phyloP scores from a whole-genome alignment of 1,139 yeast genomes.

The Yamadazyma sp. region DNA sequence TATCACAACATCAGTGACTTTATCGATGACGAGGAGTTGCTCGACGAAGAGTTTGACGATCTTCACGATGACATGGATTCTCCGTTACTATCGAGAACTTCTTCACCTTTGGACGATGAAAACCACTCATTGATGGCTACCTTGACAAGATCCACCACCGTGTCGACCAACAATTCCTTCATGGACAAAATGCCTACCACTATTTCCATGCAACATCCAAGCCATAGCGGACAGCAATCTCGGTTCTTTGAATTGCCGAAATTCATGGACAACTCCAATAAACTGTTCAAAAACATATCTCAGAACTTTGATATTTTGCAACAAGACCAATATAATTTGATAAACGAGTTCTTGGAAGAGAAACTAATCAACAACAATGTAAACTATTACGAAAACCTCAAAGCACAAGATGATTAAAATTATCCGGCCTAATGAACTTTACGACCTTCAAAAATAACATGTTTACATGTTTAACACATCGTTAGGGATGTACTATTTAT shows the following conservation, averaged over 20 bases:
- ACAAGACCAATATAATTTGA: slow-evolving; percentile 42
- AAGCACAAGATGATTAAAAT: slow-evolving; percentile 8
- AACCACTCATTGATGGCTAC: slow-evolving; percentile 40
- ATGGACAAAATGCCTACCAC: slow-evolving; percentile 15
- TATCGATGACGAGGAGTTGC: slow-evolving; percentile 8
- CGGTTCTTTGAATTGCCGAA: slow-evolving; percentile 30
- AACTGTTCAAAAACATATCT: slow-evolving; percentile 8
- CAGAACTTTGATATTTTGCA: slow-evolving; percentile 24
- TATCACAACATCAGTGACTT: slow-evolving; percentile 1
- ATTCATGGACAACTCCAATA: slow-evolving; percentile 10
- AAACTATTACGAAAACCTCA: slow-evolving; percentile 27
- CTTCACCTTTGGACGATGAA: slow-evolving; percentile 38
- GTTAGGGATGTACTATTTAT: slow-evolving; percentile 9
- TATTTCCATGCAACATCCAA: not conserved
- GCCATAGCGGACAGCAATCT: not conserved
- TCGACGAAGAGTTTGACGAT: slow-evolving; percentile 17
- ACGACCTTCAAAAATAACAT: not conserved
- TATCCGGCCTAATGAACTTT: not conserved
- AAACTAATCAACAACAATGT: slow-evolving; percentile 38
- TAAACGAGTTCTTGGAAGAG: slow-evolving; percentile 44
- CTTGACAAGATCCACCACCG: slow-evolving; percentile 47
- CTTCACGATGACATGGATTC: slow-evolving; percentile 25
- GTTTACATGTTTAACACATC: not conserved
- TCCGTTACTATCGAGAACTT: slow-evolving; percentile 38
- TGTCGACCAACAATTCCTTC: slow-evolving; percentile 29